Evolutionary conservation across 2,329 filamentous ascomycete genomes (phyloP), one percentile per base, ranked within the genome.

Genomic region (Diaporthe australafricana): DNA sequence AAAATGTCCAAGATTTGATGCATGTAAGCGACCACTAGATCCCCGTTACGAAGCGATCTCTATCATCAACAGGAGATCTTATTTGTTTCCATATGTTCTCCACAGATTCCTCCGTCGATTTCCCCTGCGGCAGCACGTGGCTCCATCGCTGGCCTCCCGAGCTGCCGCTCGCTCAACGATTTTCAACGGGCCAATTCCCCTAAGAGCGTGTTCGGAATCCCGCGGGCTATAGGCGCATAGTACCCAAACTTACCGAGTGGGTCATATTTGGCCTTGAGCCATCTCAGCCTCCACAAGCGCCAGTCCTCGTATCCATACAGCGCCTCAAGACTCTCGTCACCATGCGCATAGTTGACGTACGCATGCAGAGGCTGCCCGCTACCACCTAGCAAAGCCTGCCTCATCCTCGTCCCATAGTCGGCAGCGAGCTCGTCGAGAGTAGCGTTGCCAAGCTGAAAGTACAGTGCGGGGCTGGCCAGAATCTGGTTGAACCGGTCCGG

Each of bases 261-360:
- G 52, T 83, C 82, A 57, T 81, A 83, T 70, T 79, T 77, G 5
- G 73, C 32, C 75, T 83, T 83, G 70, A 83, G 74, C 0, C 32
- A 30, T 14, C 72, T 72, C 42, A 83, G 75, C 9, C 76, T 77
- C 38, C 78, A 67, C 72, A 79, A 74, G 3, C 80, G 76, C 81
- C 81, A 83, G 20, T 70, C 27, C 68, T 81, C 79, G 48, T 71
- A 55, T 1, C 80, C 80, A 69, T 82, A 82, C 73, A 77, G 70
- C 66, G 76, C 70, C 70, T 77, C 71, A 9, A 68, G 27, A 16
- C 45, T 67, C 66, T 73, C 72, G 5, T 66, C 70, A 14, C 69
- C 70, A 8, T 48, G 35, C 9, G 60, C 70, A 40, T 72, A 73
- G 30, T 74, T 72, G 6, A 74, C 72, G 3, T 74, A 73, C 11